Base-by-base conservation (phyloP, 441 rosid species). In the Pelargonium australe region DNA sequence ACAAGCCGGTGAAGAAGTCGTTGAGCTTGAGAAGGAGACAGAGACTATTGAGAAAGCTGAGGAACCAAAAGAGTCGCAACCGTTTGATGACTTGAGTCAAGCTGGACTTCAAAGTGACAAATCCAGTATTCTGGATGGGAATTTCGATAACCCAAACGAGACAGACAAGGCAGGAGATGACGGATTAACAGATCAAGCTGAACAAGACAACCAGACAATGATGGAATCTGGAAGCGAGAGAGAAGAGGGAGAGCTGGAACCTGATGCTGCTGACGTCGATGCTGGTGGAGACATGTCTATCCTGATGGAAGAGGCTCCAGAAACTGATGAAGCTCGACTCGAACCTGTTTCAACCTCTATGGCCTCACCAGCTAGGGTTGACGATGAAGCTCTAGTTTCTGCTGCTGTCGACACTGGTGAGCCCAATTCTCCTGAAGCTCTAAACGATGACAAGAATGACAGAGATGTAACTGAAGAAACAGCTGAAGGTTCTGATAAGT, bases 161-260 rank as follows among this genome's bases (percentile, higher is more conserved):
- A 23, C 64, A 60, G 64, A 60, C 64, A 60, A 20, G 37, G 64
- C 72, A 28, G 51, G 72, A 16, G 89, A 85, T 66, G 93, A 84
- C 63, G 82, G 76, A 72, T 64, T 79, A 55, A 81, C 74, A 76
- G 91, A 83, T 71, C 88, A 72, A 66, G 66, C 72, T 47, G 88
- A 77, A 49, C 87, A 79, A 72, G 92, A 84, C 34, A 78, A 76
- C 72, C 86, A 76, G 70, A 63, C 72, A 28, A 28, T 57, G 11
- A 43, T 75, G 70, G 97, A 87, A 44, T 72, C 73, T 64, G 89
- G 84, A 55, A 80, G 83, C 7, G 99, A 95, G 72, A 90, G 78
- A 78, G 99, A 92, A 83, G 99, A 95, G 76, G 98, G 98, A 68
- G 99, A 95, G 78, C 73, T 88, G 65, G 73, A 78, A 31, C 77